Base-by-base conservation (phyloP, 495 filamentous ascomycete genomes). In the Tuber melanosporum region DNA sequence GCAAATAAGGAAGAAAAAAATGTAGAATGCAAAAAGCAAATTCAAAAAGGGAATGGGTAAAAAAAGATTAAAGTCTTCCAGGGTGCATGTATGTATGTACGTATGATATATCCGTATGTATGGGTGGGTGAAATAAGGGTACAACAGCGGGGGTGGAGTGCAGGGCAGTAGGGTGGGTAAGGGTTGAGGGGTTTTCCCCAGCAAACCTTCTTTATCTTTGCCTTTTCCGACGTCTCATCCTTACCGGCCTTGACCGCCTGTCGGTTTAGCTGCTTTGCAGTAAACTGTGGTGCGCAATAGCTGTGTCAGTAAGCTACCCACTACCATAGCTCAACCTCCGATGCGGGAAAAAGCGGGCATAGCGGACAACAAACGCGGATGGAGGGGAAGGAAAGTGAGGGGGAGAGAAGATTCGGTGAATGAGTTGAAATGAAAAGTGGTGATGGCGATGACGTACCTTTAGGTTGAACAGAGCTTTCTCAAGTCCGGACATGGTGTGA, bases 231-330 rank as follows among this genome's bases (percentile, higher is more conserved):
- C 75, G 89, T 91, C 84, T 94, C 93, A 84, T 94, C 92, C 85
- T 94, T 94, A 74, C 90, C 89, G 26, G 93, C 93, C 84, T 93
- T 94, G 75, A 89, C 89, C 17, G 92, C 91, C 86, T 95, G 92
- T 78, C 92, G 87, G 75, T 92, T 92, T 74, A 93, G 88, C 84
- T 93, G 91, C 84, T 94, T 94, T 39, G 92, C 90, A 75, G 93
- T 94, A 87, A 95, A 94, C 91, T 94, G 82, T 74, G 22, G 5
- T 69, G 71, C 71, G 74, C 36, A 76, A 66, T 66, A 66, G 57
- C 12, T 66, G 14, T 62, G 57, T 66, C 57, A 66, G 57, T n/a
- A n/a, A 77, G 42, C 42, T 43, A 32, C 15, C 26, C 14, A 47
- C 49, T 57, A 6, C 49, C 45, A 32, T 72, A 43, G 36, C 22